Evolutionary conservation across 495 filamentous ascomycete genomes (phyloP).

Genomic region (Penicillium verhagenii): DNA sequence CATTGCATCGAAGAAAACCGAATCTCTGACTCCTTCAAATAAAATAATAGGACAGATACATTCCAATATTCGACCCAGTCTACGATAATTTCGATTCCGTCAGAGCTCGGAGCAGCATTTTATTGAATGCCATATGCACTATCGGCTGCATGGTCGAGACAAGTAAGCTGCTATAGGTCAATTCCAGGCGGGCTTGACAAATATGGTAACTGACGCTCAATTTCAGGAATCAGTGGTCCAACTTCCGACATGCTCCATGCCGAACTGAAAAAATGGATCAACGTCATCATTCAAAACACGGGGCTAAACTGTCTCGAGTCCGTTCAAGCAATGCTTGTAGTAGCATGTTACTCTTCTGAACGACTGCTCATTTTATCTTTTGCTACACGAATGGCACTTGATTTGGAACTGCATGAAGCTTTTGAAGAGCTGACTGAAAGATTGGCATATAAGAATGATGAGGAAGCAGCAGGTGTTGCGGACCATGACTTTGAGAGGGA

Average conservation of each 20-base stretch:
- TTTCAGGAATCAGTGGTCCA: conserved; percentile 30
- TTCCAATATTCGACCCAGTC: conserved; percentile 44
- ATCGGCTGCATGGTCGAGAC: conserved; percentile 46
- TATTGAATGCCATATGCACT: conserved; percentile 49
- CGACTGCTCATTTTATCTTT: conserved; percentile 46
- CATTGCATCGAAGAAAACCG: too few relatives aligned
- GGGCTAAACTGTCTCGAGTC: conserved; percentile 39
- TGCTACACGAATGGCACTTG: conserved; percentile 47
- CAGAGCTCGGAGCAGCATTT: conserved; percentile 39
- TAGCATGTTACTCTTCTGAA: conserved; percentile 50
- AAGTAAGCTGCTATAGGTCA: conserved; percentile 15
- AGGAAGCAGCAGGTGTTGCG: conserved; percentile 13
- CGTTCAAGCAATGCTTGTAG: conserved; percentile 48
- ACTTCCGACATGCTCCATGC: conserved; percentile 39
- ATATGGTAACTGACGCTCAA: not conserved
- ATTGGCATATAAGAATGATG: conserved; percentile 28
- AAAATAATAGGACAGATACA: conserved; percentile 38
- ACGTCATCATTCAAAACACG: conserved; percentile 43
- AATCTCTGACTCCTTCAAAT: too few relatives aligned
- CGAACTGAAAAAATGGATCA: conserved; percentile 46
- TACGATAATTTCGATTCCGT: conserved; percentile 44
- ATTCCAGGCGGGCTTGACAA: not conserved
- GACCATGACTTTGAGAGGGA: conserved; percentile 25
- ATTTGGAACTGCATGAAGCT: conserved; percentile 41
- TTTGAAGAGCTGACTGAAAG: conserved; percentile 39